Percentiles rank a stretch among this genome's conserved stretches.
These are phyloP conservation scores for Cryptococcus jaspeensis DNA, from an alignment of 1,284 basidiomycete species.

Conservation along the genomic window DNA sequence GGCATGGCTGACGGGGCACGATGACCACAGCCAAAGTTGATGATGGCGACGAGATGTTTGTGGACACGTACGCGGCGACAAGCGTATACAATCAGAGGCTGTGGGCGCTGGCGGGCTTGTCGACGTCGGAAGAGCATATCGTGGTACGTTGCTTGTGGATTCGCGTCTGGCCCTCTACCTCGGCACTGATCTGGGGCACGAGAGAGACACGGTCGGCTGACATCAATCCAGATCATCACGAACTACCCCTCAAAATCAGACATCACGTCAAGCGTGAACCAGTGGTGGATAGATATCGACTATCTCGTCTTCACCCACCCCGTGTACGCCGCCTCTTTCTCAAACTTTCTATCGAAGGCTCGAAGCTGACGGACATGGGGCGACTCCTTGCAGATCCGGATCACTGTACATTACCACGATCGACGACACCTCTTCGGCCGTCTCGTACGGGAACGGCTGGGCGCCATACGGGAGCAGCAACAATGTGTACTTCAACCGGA, in stretches of 20 bases:
- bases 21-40: constrained; percentile 15
- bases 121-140: constrained; percentile 15
- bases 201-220: not conserved
- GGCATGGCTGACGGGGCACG: not conserved
- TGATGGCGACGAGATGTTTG: constrained; percentile 6
- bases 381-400: constrained; percentile 3
- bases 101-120: constrained; percentile 7
- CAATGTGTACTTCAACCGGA: constrained; percentile 3
- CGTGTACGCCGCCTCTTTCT: constrained; percentile 6
- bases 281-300: constrained; percentile 4
- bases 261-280: not conserved
- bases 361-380: too few relatives aligned
- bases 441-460: constrained; percentile 6
- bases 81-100: constrained; percentile 9
- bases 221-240: not conserved
- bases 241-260: not conserved
- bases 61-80: constrained; percentile 4
- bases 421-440: constrained; percentile 9
- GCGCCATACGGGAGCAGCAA: not conserved
- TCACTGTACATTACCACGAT: constrained; percentile 10
- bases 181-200: too few relatives aligned
- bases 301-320: not conserved
- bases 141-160: constrained; percentile 9
- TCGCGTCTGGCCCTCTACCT: too few relatives aligned
- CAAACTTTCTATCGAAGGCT: constrained; percentile 3